A percentile compares a stretch with the other conserved stretches of the same genome.
Evolutionary conservation across 2,329 filamentous ascomycete species (phyloP).

Genomic region (Trichoderma atroviride): DNA sequence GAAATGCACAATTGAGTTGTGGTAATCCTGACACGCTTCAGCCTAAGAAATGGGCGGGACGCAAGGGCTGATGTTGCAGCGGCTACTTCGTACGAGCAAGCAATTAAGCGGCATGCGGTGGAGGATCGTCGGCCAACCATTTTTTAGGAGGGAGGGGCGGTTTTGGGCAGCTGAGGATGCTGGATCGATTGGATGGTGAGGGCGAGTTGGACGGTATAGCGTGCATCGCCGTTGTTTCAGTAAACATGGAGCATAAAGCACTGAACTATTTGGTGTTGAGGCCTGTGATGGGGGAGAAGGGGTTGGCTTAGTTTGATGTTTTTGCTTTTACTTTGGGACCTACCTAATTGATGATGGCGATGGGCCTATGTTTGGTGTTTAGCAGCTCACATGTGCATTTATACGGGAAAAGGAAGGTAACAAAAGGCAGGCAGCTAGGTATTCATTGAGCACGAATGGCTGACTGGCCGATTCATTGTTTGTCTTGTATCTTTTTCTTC

Average conservation of each 20-base stretch:
- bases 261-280: no score
- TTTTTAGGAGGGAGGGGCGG: background rate
- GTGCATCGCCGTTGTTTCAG: background rate
- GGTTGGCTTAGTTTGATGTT: background rate
- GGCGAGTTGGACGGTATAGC: background rate
- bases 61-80: conserved; percentile 9
- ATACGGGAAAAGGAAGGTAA: background rate
- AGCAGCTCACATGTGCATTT: background rate
- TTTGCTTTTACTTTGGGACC: no score
- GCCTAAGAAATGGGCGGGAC: background rate
- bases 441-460: background rate
- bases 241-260: background rate
- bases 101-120: background rate
- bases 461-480: background rate
- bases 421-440: background rate
- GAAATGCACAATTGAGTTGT: background rate
- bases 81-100: background rate
- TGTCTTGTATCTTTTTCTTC: background rate
- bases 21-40: background rate
- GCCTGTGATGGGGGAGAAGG: background rate
- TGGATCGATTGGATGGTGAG: background rate
- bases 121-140: conserved; percentile 17
- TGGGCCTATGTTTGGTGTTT: background rate
- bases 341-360: background rate
- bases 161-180: background rate